phyloP scores from a whole-genome alignment of 331 rosid species.

The Pyracantha coccinea region DNA sequence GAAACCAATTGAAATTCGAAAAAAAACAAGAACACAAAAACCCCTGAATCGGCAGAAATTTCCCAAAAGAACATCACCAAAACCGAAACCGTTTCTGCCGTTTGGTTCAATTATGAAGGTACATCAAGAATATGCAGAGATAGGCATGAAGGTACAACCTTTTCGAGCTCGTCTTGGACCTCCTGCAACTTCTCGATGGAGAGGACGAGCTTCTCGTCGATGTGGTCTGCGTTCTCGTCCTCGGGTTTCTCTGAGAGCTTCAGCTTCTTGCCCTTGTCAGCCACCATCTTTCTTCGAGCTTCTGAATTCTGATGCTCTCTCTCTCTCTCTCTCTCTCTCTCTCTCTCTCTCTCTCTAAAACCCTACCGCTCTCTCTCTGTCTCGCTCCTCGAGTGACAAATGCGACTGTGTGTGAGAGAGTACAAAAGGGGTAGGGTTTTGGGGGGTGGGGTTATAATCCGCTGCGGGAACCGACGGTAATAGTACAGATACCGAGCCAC shows the following conservation, averaged over 20 bases:
- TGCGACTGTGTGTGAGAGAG: neutral
- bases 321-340: conserved; percentile 11
- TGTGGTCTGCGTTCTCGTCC: conserved; percentile 37
- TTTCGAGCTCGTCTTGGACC: conserved; percentile 88
- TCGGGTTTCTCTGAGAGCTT: conserved; percentile 46
- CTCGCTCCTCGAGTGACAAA: neutral
- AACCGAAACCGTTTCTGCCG: neutral
- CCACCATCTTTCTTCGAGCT: conserved; percentile 39
- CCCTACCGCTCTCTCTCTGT: conserved; percentile 21
- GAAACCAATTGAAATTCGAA: neutral
- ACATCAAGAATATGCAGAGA: neutral
- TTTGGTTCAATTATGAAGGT: neutral
- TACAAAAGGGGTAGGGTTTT: conserved; percentile 34
- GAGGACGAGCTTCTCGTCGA: conserved; percentile 70
- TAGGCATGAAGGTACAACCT: conserved; percentile 29
- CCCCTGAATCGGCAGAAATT: neutral
- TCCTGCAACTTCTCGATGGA: conserved; percentile 87
- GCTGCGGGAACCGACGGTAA: neutral
- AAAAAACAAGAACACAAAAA: neutral
- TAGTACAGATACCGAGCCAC: neutral
- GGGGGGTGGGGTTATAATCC: conserved; percentile 18
- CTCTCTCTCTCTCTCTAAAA: conserved; percentile 15
- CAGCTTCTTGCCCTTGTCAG: conserved; percentile 58
- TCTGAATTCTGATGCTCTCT: neutral
- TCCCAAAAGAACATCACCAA: neutral